Percentiles rank a stretch among this genome's conserved stretches.
These are phyloP conservation scores for Scytalidium lignicola DNA, from an alignment of 2,329 filamentous ascomycete genomes.

Conservation along the genomic window DNA sequence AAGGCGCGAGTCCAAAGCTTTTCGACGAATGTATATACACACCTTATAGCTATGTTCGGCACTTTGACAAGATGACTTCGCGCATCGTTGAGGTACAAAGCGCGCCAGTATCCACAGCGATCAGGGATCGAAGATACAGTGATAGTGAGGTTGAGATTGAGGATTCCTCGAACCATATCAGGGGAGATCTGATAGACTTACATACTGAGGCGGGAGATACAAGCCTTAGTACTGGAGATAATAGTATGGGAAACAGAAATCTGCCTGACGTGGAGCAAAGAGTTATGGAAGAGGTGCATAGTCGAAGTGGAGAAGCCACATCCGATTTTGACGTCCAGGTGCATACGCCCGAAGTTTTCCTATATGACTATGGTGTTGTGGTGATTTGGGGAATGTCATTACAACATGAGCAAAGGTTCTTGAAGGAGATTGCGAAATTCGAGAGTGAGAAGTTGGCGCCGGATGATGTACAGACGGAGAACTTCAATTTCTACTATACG, in stretches of 20 bases:
- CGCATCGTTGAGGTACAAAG: conserved; percentile 21
- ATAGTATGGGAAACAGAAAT: conserved; percentile 10
- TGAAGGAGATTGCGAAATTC: conserved; percentile 92
- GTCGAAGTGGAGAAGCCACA: conserved; percentile 17
- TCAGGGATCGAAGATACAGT: conserved; percentile 65
- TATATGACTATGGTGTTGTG: conserved; percentile 96
- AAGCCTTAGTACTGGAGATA: conserved; percentile 28
- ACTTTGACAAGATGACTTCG: conserved; percentile 24
- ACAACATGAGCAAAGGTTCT: conserved; percentile 81
- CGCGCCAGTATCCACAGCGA: conserved; percentile 27
- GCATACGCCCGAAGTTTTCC: conserved; percentile 88
- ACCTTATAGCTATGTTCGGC: conserved; percentile 73
- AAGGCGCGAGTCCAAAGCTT: conserved; percentile 79
- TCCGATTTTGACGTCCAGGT: conserved; percentile 78
- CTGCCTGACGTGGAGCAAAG: conserved; percentile 19
- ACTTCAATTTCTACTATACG: conserved; percentile 99
- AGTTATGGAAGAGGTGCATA: conserved; percentile 33
- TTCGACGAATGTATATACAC: conserved; percentile 99
- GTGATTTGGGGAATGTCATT: conserved; percentile 98
- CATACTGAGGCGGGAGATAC: conserved; percentile 33
- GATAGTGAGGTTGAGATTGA: conserved; percentile 68
- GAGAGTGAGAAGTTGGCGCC: conserved; percentile 83
- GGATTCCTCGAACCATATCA: conserved; percentile 47
- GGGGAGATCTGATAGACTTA: conserved; percentile 61
- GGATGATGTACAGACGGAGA: conserved; percentile 90